Percentiles rank a stretch among this genome's conserved stretches.
Conservation (phyloP, 2,329 filamentous ascomycete genomes). For the Ceratocystis harringtonii region DNA sequence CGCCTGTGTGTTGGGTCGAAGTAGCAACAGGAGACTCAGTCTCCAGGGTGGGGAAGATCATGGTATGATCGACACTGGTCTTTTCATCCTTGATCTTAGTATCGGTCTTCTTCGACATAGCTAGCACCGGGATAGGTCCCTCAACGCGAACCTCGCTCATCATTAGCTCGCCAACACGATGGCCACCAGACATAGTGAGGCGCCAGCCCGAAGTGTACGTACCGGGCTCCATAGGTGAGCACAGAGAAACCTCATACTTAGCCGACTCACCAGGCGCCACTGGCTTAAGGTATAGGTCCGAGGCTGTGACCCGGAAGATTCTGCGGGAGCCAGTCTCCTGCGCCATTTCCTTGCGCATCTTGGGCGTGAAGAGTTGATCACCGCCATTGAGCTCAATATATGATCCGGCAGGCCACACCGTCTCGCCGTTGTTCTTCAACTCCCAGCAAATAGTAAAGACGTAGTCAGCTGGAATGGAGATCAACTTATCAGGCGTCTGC, state of each 20-base stretch:
- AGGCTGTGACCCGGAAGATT: neutral
- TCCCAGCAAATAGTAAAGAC: constrained; percentile 86
- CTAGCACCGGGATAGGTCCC: constrained; percentile 21
- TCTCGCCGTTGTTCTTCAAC: constrained; percentile 66
- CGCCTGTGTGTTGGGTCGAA: neutral
- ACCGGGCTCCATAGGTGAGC: constrained; percentile 58
- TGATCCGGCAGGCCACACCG: constrained; percentile 75
- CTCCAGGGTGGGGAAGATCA: constrained; percentile 26
- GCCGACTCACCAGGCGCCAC: constrained; percentile 61
- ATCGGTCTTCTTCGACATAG: constrained; percentile 21
- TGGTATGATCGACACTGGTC: constrained; percentile 36
- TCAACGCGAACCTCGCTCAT: constrained; percentile 84
- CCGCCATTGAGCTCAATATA: constrained; percentile 83
- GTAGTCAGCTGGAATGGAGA: constrained; percentile 36
- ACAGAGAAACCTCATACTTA: constrained; percentile 71
- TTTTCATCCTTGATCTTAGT: constrained; percentile 27
- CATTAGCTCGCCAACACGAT: constrained; percentile 78
- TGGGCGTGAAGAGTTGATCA: constrained; percentile 73
- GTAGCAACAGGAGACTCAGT: constrained; percentile 9
- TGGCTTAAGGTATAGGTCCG: constrained; percentile 44
- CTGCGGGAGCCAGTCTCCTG: constrained; percentile 27
- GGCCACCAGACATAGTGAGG: constrained; percentile 63
- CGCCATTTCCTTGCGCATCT: neutral
- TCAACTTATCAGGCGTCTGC: neutral
- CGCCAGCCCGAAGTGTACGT: constrained; percentile 78